phyloP scores from a whole-genome alignment of 345 rosid species.

The Salix brachista region DNA sequence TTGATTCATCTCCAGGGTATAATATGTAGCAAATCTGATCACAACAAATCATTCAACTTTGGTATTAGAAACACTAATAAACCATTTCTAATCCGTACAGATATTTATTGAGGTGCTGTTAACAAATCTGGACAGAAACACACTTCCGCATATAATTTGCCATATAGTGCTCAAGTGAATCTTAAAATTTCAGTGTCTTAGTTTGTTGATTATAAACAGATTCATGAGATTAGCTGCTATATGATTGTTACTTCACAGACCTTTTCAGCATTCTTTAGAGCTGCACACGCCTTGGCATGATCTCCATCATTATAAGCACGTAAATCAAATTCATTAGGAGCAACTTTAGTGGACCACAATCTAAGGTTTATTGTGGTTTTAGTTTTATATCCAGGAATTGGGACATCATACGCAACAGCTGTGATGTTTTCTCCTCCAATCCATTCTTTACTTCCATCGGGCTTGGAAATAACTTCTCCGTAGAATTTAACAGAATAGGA shows the following conservation, averaged over 20 bases:
- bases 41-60: conserved; percentile 1
- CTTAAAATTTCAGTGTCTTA: neutral
- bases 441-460: conserved; percentile 47
- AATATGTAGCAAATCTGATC: conserved; percentile 46
- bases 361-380: conserved; percentile 46
- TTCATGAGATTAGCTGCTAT: neutral
- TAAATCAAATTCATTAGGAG: conserved; percentile 38
- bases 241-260: conserved; percentile 8
- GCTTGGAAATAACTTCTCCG: conserved; percentile 32
- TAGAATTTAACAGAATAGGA: conserved; percentile 46
- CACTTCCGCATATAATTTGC: neutral
- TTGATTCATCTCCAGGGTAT: conserved; percentile 49
- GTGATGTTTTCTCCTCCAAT: conserved; percentile 41
- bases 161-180: neutral
- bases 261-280: conserved; percentile 45
- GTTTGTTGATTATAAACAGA: neutral
- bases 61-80: neutral
- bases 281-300: conserved; percentile 48
- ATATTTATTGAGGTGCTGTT: neutral
- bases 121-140: neutral
- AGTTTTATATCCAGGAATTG: conserved; percentile 49
- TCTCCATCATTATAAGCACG: conserved; percentile 38
- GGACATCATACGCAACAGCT: conserved; percentile 45
- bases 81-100: neutral
- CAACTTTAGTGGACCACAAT: conserved; percentile 50